Conservation (phyloP, 805 yeast species). For the Starmerella vaccinii region DNA sequence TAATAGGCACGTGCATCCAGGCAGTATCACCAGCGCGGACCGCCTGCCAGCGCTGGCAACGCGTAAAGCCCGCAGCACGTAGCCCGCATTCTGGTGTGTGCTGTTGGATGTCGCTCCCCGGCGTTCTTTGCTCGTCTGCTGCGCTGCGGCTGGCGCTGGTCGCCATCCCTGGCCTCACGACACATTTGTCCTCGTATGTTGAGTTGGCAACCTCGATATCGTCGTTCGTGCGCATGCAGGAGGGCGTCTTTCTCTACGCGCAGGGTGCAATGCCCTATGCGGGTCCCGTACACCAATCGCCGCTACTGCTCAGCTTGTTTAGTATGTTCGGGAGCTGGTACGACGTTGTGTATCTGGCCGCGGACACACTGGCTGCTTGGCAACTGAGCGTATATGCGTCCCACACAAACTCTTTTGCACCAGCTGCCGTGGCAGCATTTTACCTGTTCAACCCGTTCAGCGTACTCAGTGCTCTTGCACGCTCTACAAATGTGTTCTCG, state of each 20-base stretch:
- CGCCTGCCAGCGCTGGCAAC: not conserved
- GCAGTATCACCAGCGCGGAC: no score
- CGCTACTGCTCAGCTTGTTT: slow-evolving; percentile 46
- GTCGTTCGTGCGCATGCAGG: slow-evolving; percentile 51
- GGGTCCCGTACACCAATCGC: slow-evolving; percentile 82
- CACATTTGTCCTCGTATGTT: slow-evolving; percentile 39
- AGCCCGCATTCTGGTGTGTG: not conserved
- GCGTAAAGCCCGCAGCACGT: slow-evolving; percentile 1
- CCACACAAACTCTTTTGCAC: slow-evolving; percentile 24
- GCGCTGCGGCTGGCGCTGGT: not conserved
- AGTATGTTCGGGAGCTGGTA: slow-evolving; percentile 13
- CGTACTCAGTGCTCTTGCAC: slow-evolving; percentile 56
- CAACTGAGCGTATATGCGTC: slow-evolving; percentile 42
- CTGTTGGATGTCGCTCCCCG: not conserved
- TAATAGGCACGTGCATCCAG: no score
- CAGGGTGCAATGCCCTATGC: slow-evolving; percentile 57
- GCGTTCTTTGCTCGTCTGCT: not conserved
- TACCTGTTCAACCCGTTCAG: slow-evolving; percentile 75
- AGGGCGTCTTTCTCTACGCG: slow-evolving; percentile 53
- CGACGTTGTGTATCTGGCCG: slow-evolving; percentile 42
- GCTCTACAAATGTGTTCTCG: slow-evolving; percentile 54
- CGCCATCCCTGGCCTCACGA: not conserved
- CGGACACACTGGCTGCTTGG: slow-evolving; percentile 51
- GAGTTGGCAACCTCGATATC: slow-evolving; percentile 65
- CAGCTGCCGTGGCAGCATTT: slow-evolving; percentile 46